These are phyloP conservation scores for Tephrocybe rancida DNA, from an alignment of 768 basidiomycete genomes.

Conservation along the genomic window DNA sequence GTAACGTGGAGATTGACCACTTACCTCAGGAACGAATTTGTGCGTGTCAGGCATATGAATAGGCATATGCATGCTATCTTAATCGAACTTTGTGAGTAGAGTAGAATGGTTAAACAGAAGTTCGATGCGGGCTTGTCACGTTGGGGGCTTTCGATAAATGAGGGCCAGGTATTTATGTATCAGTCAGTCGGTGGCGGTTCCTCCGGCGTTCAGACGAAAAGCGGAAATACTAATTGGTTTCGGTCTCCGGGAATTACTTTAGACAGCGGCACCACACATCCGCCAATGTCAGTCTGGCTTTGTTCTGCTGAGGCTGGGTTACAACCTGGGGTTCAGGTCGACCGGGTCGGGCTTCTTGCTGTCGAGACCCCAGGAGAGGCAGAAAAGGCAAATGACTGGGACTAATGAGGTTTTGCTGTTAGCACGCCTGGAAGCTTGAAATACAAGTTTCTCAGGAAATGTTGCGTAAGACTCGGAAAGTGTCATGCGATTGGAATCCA, in stretches of 20 bases:
- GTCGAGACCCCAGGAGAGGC: too few species aligned
- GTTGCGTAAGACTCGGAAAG: too few species aligned
- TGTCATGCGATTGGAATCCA: too few species aligned
- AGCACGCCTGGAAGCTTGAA: too few species aligned
- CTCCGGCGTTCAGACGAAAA: neutral
- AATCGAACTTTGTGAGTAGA: neutral
- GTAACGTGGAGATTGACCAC: neutral
- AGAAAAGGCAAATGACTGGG: too few species aligned
- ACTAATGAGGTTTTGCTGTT: too few species aligned
- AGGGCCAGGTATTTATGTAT: neutral
- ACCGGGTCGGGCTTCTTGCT: too few species aligned
- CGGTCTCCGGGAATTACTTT: neutral
- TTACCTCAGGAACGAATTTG: slow-evolving; percentile 15
- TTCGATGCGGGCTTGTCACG: neutral
- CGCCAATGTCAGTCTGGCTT: too few species aligned
- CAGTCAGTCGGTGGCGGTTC: neutral
- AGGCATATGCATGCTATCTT: slow-evolving; percentile 5
- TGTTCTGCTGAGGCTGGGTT: too few species aligned
- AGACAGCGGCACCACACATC: neutral
- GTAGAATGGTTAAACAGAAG: neutral
- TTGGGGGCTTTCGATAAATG: neutral
- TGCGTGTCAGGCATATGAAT: slow-evolving; percentile 17
- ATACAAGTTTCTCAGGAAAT: too few species aligned
- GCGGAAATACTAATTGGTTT: neutral
- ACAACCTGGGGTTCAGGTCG: too few species aligned